Evolutionary conservation across 352 stramenopile species (phyloP), one percentile per base, ranked within the genome.

Genomic region (Paralagenidium karlingii): DNA sequence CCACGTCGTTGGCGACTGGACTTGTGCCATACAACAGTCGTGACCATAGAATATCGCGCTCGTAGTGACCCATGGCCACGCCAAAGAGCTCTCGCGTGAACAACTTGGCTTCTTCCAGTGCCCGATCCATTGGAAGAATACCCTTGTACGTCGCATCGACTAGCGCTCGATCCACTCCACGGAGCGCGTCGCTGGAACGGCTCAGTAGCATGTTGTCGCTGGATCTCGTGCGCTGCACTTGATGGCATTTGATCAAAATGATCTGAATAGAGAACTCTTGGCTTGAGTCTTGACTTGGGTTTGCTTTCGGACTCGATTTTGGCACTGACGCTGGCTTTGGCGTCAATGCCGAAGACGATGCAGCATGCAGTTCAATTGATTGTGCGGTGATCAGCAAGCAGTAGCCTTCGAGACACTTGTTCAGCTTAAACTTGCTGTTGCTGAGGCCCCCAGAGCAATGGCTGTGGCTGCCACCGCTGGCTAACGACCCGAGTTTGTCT

Each of bases 11-110:
- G 2, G 57, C 63, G 0, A 70, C 54, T 7, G 67, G 65, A 1
- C 62, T 66, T 5, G 46, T 59, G 37, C 84, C 69, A 47, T 81
- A 83, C 5, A 93, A 51, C 43, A 93, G 44, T 4, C 74, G 74
- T 44, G 79, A 83, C 79, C 79, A 93, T 24, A 93, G 47, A 37
- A 93, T 43, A 41, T 93, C 79, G 25, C 79, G 76, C 38, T 88
- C 71, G 34, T 93, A 93, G 55, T 93, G 75, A 40, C 81, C 62
- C 8, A 58, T 60, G 12, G 79, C 77, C 10, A 82, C 68, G n/a
- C 63, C 63, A 42, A 93, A 82, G 7, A 90, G 49, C 47, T 93
- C 76, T 29, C 67, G 62, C 7, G 76, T 64, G 44, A 87, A 93
- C 26, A 74, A 45, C 49, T 89, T 60, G 7, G 76, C 73, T 49